Evolutionary conservation across 2,329 filamentous ascomycete species (phyloP).

Genomic region (Arachnopeziza araneosa): DNA sequence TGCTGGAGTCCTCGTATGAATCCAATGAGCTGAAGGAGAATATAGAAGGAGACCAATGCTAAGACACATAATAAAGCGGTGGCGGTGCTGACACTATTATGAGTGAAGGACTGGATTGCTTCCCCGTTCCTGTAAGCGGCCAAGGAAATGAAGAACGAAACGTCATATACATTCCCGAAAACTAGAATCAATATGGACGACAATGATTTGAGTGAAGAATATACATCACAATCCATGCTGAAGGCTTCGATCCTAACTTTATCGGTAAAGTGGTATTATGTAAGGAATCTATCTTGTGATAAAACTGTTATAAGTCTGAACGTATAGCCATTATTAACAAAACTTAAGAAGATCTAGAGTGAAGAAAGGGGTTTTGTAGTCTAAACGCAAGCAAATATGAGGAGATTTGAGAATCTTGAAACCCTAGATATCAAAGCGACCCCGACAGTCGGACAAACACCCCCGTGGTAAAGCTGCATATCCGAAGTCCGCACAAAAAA

Average conservation of each 20-base stretch:
- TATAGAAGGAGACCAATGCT: constrained; percentile 4
- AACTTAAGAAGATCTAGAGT: no score
- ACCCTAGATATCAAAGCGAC: no score
- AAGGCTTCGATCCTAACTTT: no score
- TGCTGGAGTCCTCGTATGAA: constrained; percentile 15
- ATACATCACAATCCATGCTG: not conserved
- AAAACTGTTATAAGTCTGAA: not conserved
- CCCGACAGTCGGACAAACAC: no score
- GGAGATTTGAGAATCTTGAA: no score
- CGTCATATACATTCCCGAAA: not conserved
- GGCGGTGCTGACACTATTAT: constrained; percentile 7
- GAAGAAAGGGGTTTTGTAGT: no score
- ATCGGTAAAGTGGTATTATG: not conserved
- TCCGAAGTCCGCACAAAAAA: not conserved
- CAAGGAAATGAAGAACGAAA: constrained; percentile 6
- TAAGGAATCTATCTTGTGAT: not conserved
- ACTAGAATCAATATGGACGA: not conserved
- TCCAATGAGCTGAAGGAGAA: constrained; percentile 16
- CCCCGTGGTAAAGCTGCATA: not conserved
- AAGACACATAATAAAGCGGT: constrained; percentile 8
- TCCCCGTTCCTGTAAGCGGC: constrained; percentile 8
- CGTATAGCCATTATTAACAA: no score
- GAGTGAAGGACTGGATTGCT: not conserved
- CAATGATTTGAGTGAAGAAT: not conserved
- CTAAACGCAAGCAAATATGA: no score